phyloP scores from a whole-genome alignment of 148 eudicot species.

The Camellia japonica region DNA sequence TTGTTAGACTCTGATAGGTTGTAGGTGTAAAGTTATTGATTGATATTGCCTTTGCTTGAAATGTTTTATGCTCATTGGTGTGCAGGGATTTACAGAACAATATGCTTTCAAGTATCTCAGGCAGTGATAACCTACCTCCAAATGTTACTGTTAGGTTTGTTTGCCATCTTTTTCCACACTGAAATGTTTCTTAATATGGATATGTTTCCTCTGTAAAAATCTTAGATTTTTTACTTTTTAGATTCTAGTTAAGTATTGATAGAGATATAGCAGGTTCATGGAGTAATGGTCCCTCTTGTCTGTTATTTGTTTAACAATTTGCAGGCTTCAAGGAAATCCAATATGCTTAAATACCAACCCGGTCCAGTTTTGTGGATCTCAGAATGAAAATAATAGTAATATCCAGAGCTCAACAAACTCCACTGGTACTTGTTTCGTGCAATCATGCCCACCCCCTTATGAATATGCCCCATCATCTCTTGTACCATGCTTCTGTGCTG shows the following conservation, averaged over 20 bases:
- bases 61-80: not conserved
- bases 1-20: not conserved
- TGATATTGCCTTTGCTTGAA: not conserved
- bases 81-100: constrained; percentile 72
- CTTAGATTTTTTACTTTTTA: not conserved
- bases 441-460: constrained; percentile 28
- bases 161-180: not conserved
- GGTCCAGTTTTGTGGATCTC: constrained; percentile 37
- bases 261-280: not conserved
- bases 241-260: not conserved
- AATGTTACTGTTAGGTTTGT: constrained; percentile 68
- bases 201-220: not conserved
- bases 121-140: constrained; percentile 37
- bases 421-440: constrained; percentile 29
- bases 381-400: constrained; percentile 9
- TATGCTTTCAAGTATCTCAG: constrained; percentile 45
- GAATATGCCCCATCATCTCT: constrained; percentile 56
- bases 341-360: constrained; percentile 30
- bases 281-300: not conserved
- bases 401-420: constrained; percentile 10
- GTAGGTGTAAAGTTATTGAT: not conserved
- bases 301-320: constrained; percentile 9
- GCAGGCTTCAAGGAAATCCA: constrained; percentile 56
- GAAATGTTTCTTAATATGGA: constrained; percentile 2
- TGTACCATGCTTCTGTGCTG: constrained; percentile 50